Percentiles rank a stretch among this genome's conserved stretches.
Conservation (phyloP, 768 basidiomycete genomes). For the Calocybe cyanea region DNA sequence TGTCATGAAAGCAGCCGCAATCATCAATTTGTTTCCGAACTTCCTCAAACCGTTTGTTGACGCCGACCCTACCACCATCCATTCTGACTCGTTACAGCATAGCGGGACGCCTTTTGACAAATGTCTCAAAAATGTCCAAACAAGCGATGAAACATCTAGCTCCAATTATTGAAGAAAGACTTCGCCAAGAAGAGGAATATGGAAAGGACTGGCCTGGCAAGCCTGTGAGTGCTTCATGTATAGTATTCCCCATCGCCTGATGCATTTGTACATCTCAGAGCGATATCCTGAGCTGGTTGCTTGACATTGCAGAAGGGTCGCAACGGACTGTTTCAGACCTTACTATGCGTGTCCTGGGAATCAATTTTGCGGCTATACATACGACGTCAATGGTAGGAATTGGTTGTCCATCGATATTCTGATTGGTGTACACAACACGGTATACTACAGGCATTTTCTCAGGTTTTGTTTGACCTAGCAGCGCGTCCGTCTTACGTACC, state of each 20-base stretch:
- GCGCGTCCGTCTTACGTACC: conserved; percentile 26
- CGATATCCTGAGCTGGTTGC: conserved; percentile 39
- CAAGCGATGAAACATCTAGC: conserved; percentile 6
- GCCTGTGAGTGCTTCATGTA: conserved; percentile 14
- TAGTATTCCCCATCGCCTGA: background rate
- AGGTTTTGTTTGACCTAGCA: conserved; percentile 34
- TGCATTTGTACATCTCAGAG: conserved; percentile 22
- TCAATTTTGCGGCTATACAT: conserved; percentile 37
- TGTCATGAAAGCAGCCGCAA: conserved; percentile 20
- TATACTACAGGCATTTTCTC: conserved; percentile 30
- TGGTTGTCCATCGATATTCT: background rate
- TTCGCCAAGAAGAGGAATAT: conserved; percentile 6
- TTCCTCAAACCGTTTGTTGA: conserved; percentile 31
- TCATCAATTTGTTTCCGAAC: conserved; percentile 29
- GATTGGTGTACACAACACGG: background rate
- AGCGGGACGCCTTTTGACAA: conserved; percentile 6
- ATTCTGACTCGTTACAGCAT: conserved; percentile 2
- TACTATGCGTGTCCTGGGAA: conserved; percentile 24
- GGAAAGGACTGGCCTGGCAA: conserved; percentile 24
- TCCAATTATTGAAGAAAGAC: conserved; percentile 15
- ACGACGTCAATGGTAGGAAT: conserved; percentile 30
- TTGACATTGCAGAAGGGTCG: conserved; percentile 20
- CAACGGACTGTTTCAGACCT: conserved; percentile 26
- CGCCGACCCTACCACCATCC: background rate
- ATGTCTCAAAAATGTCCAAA: conserved; percentile 4